phyloP scores from a whole-genome alignment of 345 rosid genomes.

The Punica granatum region DNA sequence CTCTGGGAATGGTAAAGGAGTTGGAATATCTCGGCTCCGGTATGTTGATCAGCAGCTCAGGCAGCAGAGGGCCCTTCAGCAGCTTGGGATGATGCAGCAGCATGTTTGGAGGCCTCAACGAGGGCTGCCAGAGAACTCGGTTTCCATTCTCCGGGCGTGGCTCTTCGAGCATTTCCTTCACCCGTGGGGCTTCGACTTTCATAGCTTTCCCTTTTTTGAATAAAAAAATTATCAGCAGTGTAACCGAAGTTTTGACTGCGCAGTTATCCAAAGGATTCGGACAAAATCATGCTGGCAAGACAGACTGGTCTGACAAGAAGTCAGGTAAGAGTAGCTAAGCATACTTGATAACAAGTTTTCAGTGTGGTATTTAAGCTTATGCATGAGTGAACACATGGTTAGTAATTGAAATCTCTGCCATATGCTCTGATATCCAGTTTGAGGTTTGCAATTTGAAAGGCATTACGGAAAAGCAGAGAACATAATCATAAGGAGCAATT shows the following conservation, averaged over 20 bases:
- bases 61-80: slow-evolving; percentile 89
- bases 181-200: slow-evolving; percentile 49
- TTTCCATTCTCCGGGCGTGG: slow-evolving; percentile 95
- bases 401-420: neutral
- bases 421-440: too few species aligned
- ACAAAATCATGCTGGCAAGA: slow-evolving; percentile 94
- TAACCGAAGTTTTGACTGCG: slow-evolving; percentile 3
- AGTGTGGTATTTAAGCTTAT: too few species aligned
- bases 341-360: neutral
- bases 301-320: slow-evolving; percentile 96
- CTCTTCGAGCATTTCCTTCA: slow-evolving; percentile 98
- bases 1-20: slow-evolving; percentile 47
- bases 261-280: slow-evolving; percentile 97
- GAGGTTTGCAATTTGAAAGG: too few species aligned
- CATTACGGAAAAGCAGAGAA: too few species aligned
- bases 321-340: slow-evolving; percentile 45
- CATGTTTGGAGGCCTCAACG: slow-evolving; percentile 97
- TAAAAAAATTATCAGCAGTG: neutral
- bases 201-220: neutral
- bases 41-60: slow-evolving; percentile 90
- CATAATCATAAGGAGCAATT: too few species aligned
- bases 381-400: neutral
- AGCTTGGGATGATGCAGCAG: slow-evolving; percentile 86
- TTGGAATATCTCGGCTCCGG: slow-evolving; percentile 73
- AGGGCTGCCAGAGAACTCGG: slow-evolving; percentile 90